Base-by-base conservation (phyloP, 345 rosid genomes). In the Cardamine chenopodiifolia region DNA sequence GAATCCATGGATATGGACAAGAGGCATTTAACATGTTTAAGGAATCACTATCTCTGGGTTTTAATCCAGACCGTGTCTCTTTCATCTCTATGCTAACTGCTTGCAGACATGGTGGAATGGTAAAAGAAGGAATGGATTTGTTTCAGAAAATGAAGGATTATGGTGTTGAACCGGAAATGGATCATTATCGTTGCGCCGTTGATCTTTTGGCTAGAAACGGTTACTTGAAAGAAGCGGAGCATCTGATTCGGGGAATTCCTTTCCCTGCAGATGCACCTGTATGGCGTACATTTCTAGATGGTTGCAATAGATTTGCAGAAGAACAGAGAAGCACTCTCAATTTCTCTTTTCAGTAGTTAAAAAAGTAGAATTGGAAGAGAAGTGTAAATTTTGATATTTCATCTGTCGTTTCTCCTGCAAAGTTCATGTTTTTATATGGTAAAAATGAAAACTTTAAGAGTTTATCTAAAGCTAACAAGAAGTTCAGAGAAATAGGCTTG, bases 261-360 rank as follows among this genome's bases (percentile, higher is more conserved):
- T 84, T 87, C 69, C 87, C 88, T 62, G 90, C 93, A 59, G 83
- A 82, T 66, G 85, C 86, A 7, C 64, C 69, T n/a, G 74, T 87
- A 50, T 89, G 91, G 96, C 88, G 96, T 28, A 85, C 81, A 39
- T 87, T 94, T 66, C 89, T 94, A 22, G 87, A 87, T 75, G 90
- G 97, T 31, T 86, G 90, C 79, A 86, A 81, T 71, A 83, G 82
- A 72, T 67, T 31, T 62, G 66, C 75, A 37, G 76, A 73, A 65
- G 49, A 70, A 56, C 60, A 47, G 34, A 56, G 23, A 70, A 76
- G 69, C 49, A 17, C 42, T 44, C 70, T 69, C 40, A 61, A 1
- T 53, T 54, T 39, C 47, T 49, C 62, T 15, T 28, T 4, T 39
- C 11, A 47, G 59, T 74, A 74, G 67, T 48, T 57, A 6, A 37